Conservation (phyloP, 306 rosid genomes). For the Castanea crenata region DNA sequence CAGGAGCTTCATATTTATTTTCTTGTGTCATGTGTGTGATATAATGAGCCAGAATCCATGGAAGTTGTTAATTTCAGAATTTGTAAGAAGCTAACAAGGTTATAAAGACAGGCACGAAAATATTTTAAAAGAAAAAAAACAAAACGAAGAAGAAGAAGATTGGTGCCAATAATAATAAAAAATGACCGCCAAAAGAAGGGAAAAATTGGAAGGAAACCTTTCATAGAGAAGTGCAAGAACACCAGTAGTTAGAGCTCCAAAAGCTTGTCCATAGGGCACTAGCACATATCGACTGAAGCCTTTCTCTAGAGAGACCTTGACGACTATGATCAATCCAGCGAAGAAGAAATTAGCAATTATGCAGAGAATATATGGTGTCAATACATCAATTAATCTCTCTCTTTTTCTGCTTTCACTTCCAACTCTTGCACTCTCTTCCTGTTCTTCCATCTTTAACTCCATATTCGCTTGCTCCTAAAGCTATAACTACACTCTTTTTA, state of each 20-base stretch:
- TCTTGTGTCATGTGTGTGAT: too few relatives aligned
- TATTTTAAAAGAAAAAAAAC: too few relatives aligned
- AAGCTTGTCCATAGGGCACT: slow-evolving; percentile 21
- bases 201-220: slow-evolving; percentile 1
- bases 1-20: too few relatives aligned
- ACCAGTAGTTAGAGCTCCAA: slow-evolving; percentile 13
- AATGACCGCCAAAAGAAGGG: neutral
- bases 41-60: too few relatives aligned
- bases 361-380: slow-evolving; percentile 5
- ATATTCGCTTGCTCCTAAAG: too few relatives aligned
- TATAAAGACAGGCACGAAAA: too few relatives aligned
- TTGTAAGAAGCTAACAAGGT: too few relatives aligned
- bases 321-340: slow-evolving; percentile 11
- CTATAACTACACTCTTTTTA: too few relatives aligned
- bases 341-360: neutral
- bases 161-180: too few relatives aligned
- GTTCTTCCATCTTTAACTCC: slow-evolving; percentile 11
- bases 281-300: slow-evolving; percentile 29
- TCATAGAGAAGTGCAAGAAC: slow-evolving; percentile 14
- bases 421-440: neutral
- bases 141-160: too few relatives aligned
- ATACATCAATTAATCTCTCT: neutral
- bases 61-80: too few relatives aligned
- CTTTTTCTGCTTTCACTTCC: neutral
- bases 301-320: slow-evolving; percentile 12